phyloP scores from a whole-genome alignment of 2,329 filamentous ascomycete genomes.

The Colletotrichum orchidophilum region DNA sequence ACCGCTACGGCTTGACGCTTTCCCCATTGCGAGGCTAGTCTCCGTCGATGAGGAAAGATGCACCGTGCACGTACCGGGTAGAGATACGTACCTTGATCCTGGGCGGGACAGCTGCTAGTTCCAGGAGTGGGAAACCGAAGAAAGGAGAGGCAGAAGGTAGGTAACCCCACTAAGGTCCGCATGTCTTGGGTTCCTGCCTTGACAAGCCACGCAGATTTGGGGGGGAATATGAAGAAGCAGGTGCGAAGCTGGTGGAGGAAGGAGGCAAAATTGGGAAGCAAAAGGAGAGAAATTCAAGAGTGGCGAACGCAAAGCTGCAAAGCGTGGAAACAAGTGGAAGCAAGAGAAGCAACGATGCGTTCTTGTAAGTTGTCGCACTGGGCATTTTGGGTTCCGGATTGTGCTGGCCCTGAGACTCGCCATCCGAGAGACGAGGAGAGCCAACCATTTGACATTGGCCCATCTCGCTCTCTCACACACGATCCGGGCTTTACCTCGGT shows the following conservation, averaged over 20 bases:
- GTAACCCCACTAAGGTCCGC: neutral
- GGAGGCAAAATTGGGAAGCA: neutral
- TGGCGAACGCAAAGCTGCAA: neutral
- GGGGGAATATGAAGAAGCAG: neutral
- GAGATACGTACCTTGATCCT: neutral
- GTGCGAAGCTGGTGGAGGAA: neutral
- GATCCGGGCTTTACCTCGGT: neutral
- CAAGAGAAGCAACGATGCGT: neutral
- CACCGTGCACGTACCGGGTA: neutral
- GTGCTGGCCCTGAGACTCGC: neutral
- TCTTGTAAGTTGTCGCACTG: neutral
- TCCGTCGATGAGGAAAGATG: neutral
- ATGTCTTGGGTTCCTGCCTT: neutral
- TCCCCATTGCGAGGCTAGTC: constrained; percentile 5
- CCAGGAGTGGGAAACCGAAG: neutral
- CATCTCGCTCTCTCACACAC: neutral
- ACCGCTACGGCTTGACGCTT: constrained; percentile 26
- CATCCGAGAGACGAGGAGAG: neutral
- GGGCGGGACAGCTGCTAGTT: neutral
- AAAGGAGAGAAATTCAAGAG: neutral
- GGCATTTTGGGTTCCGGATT: neutral
- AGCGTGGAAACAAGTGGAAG: neutral
- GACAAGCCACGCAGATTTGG: neutral
- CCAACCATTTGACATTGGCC: neutral
- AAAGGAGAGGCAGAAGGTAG: neutral